These are phyloP conservation scores for Chlorella sorokiniana DNA, from an alignment of 139 green algal species.

Conservation along the genomic window DNA sequence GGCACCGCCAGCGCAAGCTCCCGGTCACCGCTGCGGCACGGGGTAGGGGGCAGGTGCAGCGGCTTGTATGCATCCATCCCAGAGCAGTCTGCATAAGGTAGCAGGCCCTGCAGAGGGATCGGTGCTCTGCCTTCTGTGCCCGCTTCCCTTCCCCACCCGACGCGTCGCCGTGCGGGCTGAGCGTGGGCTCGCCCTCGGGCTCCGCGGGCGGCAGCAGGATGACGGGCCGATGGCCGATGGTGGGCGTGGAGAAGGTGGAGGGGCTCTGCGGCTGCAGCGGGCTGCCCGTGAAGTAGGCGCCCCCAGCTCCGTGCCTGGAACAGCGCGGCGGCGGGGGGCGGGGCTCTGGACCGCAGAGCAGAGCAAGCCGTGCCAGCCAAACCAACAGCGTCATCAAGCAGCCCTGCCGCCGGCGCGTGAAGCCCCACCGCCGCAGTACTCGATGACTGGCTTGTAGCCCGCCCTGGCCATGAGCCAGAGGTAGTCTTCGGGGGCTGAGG, in stretches of 20 bases:
- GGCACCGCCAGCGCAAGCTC: constrained; percentile 80
- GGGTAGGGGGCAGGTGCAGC: not conserved
- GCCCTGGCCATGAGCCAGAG: constrained; percentile 66
- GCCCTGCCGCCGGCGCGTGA: too few relatives aligned
- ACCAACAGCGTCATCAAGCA: not conserved
- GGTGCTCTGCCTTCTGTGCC: too few relatives aligned
- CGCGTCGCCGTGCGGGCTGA: constrained; percentile 15
- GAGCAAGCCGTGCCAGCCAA: not conserved
- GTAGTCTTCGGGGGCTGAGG: constrained; percentile 67
- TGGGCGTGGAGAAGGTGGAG: constrained; percentile 75
- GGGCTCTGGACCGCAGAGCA: not conserved
- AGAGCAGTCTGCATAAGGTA: not conserved
- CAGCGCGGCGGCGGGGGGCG: not conserved
- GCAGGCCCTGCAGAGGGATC: too few relatives aligned
- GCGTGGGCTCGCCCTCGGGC: not conserved
- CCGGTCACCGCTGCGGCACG: constrained; percentile 12
- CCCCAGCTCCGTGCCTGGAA: constrained; percentile 87
- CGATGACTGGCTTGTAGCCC: constrained; percentile 84
- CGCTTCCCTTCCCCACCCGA: constrained; percentile 2
- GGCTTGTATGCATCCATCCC: not conserved
- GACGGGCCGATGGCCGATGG: constrained; percentile 47
- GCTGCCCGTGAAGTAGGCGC: constrained; percentile 76
- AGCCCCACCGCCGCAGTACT: constrained; percentile 92
- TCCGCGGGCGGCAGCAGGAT: constrained; percentile 41
- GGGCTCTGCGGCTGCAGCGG: constrained; percentile 80